Evolutionary conservation across 2,329 filamentous ascomycete species (phyloP), one percentile per base, ranked within the genome.

Genomic region (Colletotrichum australisinense): DNA sequence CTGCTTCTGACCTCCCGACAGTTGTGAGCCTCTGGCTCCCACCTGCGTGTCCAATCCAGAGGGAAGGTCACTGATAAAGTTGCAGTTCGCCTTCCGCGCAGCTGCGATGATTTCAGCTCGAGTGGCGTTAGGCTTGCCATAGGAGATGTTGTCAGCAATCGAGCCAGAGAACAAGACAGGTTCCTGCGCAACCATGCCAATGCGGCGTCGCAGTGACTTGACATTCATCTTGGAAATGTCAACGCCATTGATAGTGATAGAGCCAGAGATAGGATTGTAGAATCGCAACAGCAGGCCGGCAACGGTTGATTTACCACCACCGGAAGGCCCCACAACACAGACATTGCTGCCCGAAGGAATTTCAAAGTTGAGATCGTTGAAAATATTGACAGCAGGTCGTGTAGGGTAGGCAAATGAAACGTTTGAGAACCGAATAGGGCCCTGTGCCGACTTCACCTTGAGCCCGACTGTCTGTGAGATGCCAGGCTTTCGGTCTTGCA

Each of bases 1-100:
- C 83, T 99, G 97, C 85, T 98, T 98, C 83, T 99, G 97, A 0
- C 97, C 97, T 64, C 97, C 97, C 9, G 95, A 98, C 0, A 99
- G 89, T 83, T 98, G 96, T 1, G 96, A 95, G 42, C 97, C 97
- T 76, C 97, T 90, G 19, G 96, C 93, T 67, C 97, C 97, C 35
- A 98, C 97, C 76, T 94, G 93, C 0, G 97, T 99, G 80, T 99
- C 96, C 7, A 99, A 89, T 5, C 97, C 97, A 71, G 98, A 95
- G 32, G 97, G 97, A 78, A 99, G 97, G 82, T 99, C 97, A 80
- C 93, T 93, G 81, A 99, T 98, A 80, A 99, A 99, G 78, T 93
- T 93, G 82, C 97, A 99, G 82, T 99, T 99, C 67, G 97, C 97
- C 81, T 96, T 93, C 74, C 94, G 90, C 4, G 97, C 97, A 8